These are phyloP conservation scores for Meira miltonrushii DNA, from an alignment of 1,284 basidiomycete genomes.

Conservation along the genomic window DNA sequence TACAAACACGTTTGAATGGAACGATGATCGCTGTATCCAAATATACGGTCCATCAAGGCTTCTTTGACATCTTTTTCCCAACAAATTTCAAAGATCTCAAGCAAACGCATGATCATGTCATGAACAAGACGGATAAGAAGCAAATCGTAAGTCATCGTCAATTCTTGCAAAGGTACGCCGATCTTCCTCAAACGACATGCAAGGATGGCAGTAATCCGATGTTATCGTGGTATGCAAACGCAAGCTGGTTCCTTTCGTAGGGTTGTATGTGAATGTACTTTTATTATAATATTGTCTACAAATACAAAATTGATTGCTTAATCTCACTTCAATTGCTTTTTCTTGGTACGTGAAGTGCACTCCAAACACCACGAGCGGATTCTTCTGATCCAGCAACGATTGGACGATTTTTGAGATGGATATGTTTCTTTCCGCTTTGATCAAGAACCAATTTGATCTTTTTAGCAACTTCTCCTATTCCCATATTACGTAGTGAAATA, in stretches of 20 bases:
- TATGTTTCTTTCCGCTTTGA: slow-evolving; percentile 22
- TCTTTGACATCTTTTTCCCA: slow-evolving; percentile 99
- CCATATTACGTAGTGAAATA: slow-evolving; percentile 21
- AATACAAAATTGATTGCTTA: not conserved
- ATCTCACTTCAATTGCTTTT: not conserved
- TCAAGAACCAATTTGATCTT: slow-evolving; percentile 23
- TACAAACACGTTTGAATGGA: slow-evolving; percentile 83
- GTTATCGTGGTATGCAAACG: slow-evolving; percentile 80
- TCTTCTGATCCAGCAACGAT: slow-evolving; percentile 19
- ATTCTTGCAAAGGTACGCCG: slow-evolving; percentile 76
- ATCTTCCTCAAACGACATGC: slow-evolving; percentile 64
- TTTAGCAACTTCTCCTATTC: slow-evolving; percentile 10
- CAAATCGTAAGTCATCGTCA: slow-evolving; percentile 60
- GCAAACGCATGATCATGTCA: slow-evolving; percentile 29
- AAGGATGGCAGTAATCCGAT: slow-evolving; percentile 79
- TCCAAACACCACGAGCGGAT: slow-evolving; percentile 30
- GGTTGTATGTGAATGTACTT: not conserved
- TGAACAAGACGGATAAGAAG: slow-evolving; percentile 5
- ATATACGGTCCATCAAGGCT: slow-evolving; percentile 87
- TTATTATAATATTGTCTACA: not conserved
- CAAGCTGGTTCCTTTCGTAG: slow-evolving; percentile 58
- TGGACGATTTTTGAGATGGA: slow-evolving; percentile 20
- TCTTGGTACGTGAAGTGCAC: slow-evolving; percentile 20
- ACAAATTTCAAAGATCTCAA: slow-evolving; percentile 76
- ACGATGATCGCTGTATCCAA: slow-evolving; percentile 77